A percentile compares a stretch with the other conserved stretches of the same genome.
Conservation (phyloP, 106 monocot species). For the Posidonia australis region DNA sequence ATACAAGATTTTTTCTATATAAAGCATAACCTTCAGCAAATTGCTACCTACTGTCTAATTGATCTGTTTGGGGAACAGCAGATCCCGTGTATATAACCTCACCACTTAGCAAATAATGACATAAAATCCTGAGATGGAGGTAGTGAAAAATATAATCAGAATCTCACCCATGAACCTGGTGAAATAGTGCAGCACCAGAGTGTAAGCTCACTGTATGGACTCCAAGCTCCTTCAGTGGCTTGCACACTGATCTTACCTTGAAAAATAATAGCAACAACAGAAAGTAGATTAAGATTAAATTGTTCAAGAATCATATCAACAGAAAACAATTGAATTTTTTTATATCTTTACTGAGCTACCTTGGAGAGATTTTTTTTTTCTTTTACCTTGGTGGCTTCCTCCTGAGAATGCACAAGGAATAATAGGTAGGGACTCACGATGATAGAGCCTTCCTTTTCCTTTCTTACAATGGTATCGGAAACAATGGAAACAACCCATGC, state of each 20-base stretch:
- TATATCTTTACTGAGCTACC: no score
- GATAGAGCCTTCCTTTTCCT: slow-evolving; percentile 55
- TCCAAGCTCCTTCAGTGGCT: slow-evolving; percentile 74
- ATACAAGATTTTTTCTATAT: no score
- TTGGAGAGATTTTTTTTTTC: not conserved
- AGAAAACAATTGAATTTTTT: no score
- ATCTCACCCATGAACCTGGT: slow-evolving; percentile 71
- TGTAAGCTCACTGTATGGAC: slow-evolving; percentile 88
- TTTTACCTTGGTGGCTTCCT: slow-evolving; percentile 60
- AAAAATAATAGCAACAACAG: not conserved
- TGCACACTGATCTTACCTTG: slow-evolving; percentile 68
- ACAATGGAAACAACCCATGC: slow-evolving; percentile 70
- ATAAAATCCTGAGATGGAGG: not conserved
- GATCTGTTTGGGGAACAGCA: no score
- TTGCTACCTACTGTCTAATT: no score
- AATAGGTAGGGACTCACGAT: slow-evolving; percentile 55
- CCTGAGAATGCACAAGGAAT: slow-evolving; percentile 56
- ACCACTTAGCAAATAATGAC: not conserved
- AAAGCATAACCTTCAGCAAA: no score
- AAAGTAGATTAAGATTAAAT: not conserved
- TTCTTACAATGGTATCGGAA: slow-evolving; percentile 52
- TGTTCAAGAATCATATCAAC: no score
- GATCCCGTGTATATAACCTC: not conserved
- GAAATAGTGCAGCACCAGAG: slow-evolving; percentile 51
- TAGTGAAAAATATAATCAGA: not conserved